Evolutionary conservation across 1,284 basidiomycete species (phyloP).

Genomic region (Irpex sp.): DNA sequence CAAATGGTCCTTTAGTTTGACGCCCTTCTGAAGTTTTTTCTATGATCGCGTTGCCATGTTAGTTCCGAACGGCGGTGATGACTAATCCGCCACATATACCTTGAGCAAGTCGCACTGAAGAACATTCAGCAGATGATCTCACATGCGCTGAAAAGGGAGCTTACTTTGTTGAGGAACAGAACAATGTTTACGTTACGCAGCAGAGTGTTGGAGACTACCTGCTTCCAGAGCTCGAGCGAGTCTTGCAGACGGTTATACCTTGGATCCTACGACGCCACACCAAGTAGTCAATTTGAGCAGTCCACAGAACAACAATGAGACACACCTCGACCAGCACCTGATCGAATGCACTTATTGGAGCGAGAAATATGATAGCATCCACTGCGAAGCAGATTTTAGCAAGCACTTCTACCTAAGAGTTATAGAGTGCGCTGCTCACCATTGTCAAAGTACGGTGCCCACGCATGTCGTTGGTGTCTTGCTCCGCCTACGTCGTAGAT

Average conservation of each 20-base stretch:
- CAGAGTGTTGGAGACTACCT: conserved; percentile 63
- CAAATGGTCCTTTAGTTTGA: conserved; percentile 65
- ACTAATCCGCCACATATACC: conserved; percentile 2
- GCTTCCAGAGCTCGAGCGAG: conserved; percentile 67
- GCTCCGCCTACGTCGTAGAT: conserved; percentile 82
- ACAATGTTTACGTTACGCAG: conserved; percentile 68
- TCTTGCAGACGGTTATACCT: conserved; percentile 73
- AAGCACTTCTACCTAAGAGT: conserved; percentile 2
- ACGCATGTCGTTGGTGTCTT: conserved; percentile 71
- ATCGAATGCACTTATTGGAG: conserved; percentile 80
- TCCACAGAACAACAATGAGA: not conserved
- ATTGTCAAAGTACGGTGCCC: conserved; percentile 82
- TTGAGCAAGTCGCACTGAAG: conserved; percentile 32
- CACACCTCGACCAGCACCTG: conserved; percentile 71
- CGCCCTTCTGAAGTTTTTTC: conserved; percentile 71
- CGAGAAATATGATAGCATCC: conserved; percentile 80
- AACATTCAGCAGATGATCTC: conserved; percentile 34
- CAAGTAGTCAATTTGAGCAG: no score
- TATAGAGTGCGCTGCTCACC: conserved; percentile 37
- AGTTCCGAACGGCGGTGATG: not conserved
- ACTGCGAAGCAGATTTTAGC: conserved; percentile 36
- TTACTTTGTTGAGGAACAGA: conserved; percentile 73
- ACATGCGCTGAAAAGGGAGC: conserved; percentile 33
- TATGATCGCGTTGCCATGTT: conserved; percentile 8
- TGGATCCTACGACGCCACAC: conserved; percentile 44